Evolutionary conservation across 2,329 filamentous ascomycete genomes (phyloP).

Genomic region (Talaromyces atroroseus): DNA sequence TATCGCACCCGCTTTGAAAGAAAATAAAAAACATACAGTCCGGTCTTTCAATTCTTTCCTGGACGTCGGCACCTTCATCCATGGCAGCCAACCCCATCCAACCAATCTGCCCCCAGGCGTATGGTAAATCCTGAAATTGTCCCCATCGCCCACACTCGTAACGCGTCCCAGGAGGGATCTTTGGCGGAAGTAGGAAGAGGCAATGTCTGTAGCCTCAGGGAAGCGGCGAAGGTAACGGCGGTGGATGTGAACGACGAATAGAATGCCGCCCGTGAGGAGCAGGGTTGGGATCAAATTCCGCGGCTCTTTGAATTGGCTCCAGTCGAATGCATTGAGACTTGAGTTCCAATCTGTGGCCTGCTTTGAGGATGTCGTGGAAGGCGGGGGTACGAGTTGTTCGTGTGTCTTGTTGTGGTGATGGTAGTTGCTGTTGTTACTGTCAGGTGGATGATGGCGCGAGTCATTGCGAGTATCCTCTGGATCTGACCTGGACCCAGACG

Average conservation of each 20-base stretch:
- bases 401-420: conserved; percentile 19
- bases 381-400: conserved; percentile 8
- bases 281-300: conserved; percentile 33
- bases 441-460: conserved; percentile 2
- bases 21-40: conserved; percentile 63
- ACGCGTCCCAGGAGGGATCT: conserved; percentile 78
- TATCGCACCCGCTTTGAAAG: neutral
- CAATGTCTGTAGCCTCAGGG: conserved; percentile 69
- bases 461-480: conserved; percentile 11
- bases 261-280: conserved; percentile 34
- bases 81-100: conserved; percentile 87
- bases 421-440: conserved; percentile 20
- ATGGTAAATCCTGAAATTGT: conserved; percentile 91
- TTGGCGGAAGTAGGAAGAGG: conserved; percentile 66
- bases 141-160: conserved; percentile 91
- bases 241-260: conserved; percentile 31
- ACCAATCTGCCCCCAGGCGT: conserved; percentile 82
- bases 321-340: conserved; percentile 39
- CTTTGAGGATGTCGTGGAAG: conserved; percentile 12
- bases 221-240: conserved; percentile 71
- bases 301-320: conserved; percentile 33
- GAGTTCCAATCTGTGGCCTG: conserved; percentile 34
- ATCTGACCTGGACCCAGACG: conserved; percentile 28
- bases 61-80: conserved; percentile 63
- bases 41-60: conserved; percentile 66